A percentile compares a stretch with the other conserved stretches of the same genome.
Evolutionary conservation across 2,329 filamentous ascomycete genomes (phyloP).

Genomic region (Cladophialophora psammophila): DNA sequence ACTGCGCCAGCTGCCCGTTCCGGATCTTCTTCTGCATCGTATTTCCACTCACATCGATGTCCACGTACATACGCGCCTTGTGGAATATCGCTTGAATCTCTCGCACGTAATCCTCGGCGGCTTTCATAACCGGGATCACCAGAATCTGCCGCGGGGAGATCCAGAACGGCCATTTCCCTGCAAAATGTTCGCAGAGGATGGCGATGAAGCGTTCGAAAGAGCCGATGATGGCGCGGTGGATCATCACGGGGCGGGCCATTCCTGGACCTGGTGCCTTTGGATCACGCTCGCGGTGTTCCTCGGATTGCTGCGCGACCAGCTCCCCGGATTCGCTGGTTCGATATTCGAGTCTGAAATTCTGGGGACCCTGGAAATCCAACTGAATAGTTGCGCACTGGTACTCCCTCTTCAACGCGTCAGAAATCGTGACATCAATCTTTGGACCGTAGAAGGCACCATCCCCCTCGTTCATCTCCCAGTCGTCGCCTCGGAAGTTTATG

Average conservation of each 20-base stretch:
- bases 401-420: slow-evolving; percentile 82
- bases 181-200: slow-evolving; percentile 60
- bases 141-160: slow-evolving; percentile 59
- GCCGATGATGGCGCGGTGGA: slow-evolving; percentile 60
- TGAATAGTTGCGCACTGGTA: slow-evolving; percentile 95
- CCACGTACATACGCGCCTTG: slow-evolving; percentile 56
- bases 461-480: slow-evolving; percentile 91
- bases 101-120: slow-evolving; percentile 56
- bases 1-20: slow-evolving; percentile 57
- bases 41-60: slow-evolving; percentile 58
- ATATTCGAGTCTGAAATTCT: slow-evolving; percentile 88
- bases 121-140: slow-evolving; percentile 60
- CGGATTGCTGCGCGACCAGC: slow-evolving; percentile 43
- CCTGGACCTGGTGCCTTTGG: slow-evolving; percentile 48
- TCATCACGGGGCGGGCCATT: slow-evolving; percentile 59
- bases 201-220: slow-evolving; percentile 61
- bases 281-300: slow-evolving; percentile 41
- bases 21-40: slow-evolving; percentile 61
- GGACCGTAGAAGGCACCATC: slow-evolving; percentile 98
- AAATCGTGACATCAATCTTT: slow-evolving; percentile 97
- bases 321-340: slow-evolving; percentile 73
- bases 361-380: slow-evolving; percentile 84
- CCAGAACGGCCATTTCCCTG: slow-evolving; percentile 62
- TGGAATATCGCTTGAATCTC: slow-evolving; percentile 56
- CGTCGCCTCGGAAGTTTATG: slow-evolving; percentile 74